Base-by-base conservation (phyloP, 164 flowering plant genomes). In the Cinnamomum chago region DNA sequence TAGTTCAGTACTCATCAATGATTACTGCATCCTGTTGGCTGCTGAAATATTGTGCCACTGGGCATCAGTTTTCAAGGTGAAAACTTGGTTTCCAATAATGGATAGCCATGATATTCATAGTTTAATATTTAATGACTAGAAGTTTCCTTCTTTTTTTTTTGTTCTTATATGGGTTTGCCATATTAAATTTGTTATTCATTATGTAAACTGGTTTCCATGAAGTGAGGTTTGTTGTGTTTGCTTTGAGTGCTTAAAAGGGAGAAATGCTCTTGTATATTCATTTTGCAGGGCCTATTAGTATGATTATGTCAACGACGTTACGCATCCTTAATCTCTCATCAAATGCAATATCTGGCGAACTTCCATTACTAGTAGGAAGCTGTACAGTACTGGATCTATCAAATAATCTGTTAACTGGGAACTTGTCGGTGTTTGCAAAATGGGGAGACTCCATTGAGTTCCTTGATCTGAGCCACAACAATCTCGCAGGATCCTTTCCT, bases 401-500 rank as follows among this genome's bases (percentile, higher is more conserved):
- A 65, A 83, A 79, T 27, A 95, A 96, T 76, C 79, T 79, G 65
- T 84, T 96, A 75, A 85, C 82, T 74, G 98, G 99, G 78, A 91
- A 94, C 80, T 79, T 96, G 22, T 85, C 90, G 23, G 79, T 81
- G 71, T 72, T 84, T 75, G 74, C 75, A 51, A 96, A 91, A 82
- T 96, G 99, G 99, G 97, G 84, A 17, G 86, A 88, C 79, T 17
- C 67, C 58, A 80, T 96, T 70, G 97, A 96, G 74, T 81, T 82
- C 72, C 92, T 94, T 82, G 98, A 96, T 84, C 95, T 96, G 35
- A 94, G 98, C 77, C 89, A 79, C 77, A 96, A 96, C 76, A 88
- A 77, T 64, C 77, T 93, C 80, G 74, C 88, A 9, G 97, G 99
- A 58, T 55, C 90, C 55, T 80, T 94, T 69, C 98, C 98, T 3